phyloP scores from a whole-genome alignment of 495 filamentous ascomycete species.

The Xylaria curta region DNA sequence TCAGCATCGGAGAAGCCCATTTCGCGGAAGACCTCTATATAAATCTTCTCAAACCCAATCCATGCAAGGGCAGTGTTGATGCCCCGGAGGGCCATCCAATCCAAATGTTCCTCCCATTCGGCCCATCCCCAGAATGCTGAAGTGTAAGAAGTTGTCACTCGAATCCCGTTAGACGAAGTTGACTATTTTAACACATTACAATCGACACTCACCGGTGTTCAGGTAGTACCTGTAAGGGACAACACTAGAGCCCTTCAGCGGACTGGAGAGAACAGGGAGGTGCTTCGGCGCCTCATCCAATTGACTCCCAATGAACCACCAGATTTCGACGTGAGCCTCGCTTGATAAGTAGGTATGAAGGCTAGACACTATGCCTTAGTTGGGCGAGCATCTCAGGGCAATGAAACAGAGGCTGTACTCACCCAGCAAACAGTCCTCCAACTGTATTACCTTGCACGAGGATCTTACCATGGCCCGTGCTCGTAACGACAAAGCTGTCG shows the following conservation, averaged over 20 bases:
- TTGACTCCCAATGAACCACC: conserved; percentile 54
- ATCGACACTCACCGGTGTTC: conserved; percentile 46
- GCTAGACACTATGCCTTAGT: conserved; percentile 32
- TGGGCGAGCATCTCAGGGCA: background rate
- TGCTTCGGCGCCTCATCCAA: conserved; percentile 39
- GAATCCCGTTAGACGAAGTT: conserved; percentile 20
- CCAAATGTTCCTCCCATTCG: conserved; percentile 61
- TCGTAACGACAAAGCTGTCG: conserved; percentile 54
- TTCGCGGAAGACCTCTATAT: conserved; percentile 57
- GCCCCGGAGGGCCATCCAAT: conserved; percentile 62
- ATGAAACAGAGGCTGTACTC: conserved; percentile 22
- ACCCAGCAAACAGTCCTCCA: conserved; percentile 57
- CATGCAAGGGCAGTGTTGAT: conserved; percentile 61
- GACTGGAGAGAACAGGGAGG: conserved; percentile 39
- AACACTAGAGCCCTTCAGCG: conserved; percentile 43
- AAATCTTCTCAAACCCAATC: conserved; percentile 60
- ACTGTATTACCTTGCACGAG: conserved; percentile 53
- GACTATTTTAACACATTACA: background rate
- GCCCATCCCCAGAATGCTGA: conserved; percentile 61
- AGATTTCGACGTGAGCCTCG: conserved; percentile 58
- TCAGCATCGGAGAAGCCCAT: conserved; percentile 54
- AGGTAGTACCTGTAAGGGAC: conserved; percentile 64
- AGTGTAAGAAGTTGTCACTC: conserved; percentile 63
- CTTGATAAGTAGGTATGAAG: conserved; percentile 58
- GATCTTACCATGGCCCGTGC: conserved; percentile 47